These are phyloP conservation scores for Pterocarpus santalinus DNA, from an alignment of 306 rosid species.

Conservation along the genomic window DNA sequence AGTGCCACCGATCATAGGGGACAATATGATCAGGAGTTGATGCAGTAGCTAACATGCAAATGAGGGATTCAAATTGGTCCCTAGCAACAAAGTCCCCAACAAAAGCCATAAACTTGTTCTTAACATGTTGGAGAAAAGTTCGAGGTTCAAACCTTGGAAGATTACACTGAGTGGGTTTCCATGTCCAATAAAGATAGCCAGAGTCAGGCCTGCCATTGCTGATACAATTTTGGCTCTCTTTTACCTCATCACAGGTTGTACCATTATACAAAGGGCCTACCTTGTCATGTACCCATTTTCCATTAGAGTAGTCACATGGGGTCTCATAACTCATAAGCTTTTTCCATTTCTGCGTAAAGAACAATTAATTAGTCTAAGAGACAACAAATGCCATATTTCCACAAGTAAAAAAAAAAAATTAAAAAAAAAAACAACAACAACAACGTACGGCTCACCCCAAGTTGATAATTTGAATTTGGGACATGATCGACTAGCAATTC, in stretches of 20 bases:
- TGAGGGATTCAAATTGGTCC: conserved; percentile 84
- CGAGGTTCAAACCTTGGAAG: conserved; percentile 78
- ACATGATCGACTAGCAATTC: no score
- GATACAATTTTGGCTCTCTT: conserved; percentile 74
- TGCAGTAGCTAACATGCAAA: conserved; percentile 67
- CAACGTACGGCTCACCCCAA: no score
- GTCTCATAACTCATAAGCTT: conserved; percentile 28
- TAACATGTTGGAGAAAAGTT: conserved; percentile 59
- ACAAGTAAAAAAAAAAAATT: no score
- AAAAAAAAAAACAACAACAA: no score
- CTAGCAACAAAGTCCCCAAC: conserved; percentile 85
- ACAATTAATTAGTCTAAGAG: not conserved
- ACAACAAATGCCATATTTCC: no score
- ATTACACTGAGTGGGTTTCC: conserved; percentile 71
- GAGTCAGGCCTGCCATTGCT: conserved; percentile 67
- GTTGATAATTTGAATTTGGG: no score
- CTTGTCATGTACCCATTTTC: conserved; percentile 68
- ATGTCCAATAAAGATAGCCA: conserved; percentile 70
- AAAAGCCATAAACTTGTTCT: conserved; percentile 70
- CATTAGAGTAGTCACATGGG: conserved; percentile 69
- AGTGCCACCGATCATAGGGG: conserved; percentile 60
- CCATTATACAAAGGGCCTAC: conserved; percentile 73
- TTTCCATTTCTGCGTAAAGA: conserved; percentile 51
- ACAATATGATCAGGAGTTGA: conserved; percentile 55
- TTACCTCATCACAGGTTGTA: conserved; percentile 65